Evolutionary conservation across 2,329 filamentous ascomycete genomes (phyloP).

Genomic region (Clonostachys chloroleuca): DNA sequence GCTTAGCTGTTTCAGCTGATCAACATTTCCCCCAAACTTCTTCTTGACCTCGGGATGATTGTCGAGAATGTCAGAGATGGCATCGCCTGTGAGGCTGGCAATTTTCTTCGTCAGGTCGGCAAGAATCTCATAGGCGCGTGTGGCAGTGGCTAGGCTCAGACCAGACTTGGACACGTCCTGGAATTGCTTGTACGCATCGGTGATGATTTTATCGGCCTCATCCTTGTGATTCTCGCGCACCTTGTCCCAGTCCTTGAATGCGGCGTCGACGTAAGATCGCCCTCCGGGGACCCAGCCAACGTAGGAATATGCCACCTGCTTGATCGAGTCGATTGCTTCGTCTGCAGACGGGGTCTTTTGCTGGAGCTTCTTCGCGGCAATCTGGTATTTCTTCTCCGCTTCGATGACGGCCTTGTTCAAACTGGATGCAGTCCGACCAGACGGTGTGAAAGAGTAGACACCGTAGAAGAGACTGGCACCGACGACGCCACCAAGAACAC

Average conservation of each 20-base stretch:
- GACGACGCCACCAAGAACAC: slow-evolving; percentile 36
- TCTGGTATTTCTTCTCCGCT: slow-evolving; percentile 56
- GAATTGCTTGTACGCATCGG: slow-evolving; percentile 63
- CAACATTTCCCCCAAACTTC: slow-evolving; percentile 63
- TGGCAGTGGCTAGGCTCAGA: slow-evolving; percentile 57
- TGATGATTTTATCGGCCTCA: slow-evolving; percentile 66
- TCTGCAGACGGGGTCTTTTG: slow-evolving; percentile 61
- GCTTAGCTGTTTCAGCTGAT: slow-evolving; percentile 65
- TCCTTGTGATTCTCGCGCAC: slow-evolving; percentile 63
- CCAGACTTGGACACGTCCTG: slow-evolving; percentile 55
- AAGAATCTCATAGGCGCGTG: slow-evolving; percentile 57
- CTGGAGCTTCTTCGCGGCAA: slow-evolving; percentile 55
- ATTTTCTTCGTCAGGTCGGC: slow-evolving; percentile 57
- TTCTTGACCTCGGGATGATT: slow-evolving; percentile 72
- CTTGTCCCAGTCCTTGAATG: slow-evolving; percentile 67
- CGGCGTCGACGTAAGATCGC: slow-evolving; percentile 60
- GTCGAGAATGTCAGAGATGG: slow-evolving; percentile 60
- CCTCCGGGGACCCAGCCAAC: slow-evolving; percentile 70
- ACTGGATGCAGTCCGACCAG: slow-evolving; percentile 31
- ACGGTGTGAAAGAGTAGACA: slow-evolving; percentile 36
- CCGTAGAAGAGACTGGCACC: slow-evolving; percentile 36
- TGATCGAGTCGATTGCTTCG: slow-evolving; percentile 62
- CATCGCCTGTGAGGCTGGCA: slow-evolving; percentile 57
- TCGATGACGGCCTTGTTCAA: slow-evolving; percentile 45
- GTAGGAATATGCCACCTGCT: slow-evolving; percentile 63